Evolutionary conservation across 768 basidiomycete species (phyloP), one percentile per base, ranked within the genome.

Genomic region (Russula griseocarnosa): DNA sequence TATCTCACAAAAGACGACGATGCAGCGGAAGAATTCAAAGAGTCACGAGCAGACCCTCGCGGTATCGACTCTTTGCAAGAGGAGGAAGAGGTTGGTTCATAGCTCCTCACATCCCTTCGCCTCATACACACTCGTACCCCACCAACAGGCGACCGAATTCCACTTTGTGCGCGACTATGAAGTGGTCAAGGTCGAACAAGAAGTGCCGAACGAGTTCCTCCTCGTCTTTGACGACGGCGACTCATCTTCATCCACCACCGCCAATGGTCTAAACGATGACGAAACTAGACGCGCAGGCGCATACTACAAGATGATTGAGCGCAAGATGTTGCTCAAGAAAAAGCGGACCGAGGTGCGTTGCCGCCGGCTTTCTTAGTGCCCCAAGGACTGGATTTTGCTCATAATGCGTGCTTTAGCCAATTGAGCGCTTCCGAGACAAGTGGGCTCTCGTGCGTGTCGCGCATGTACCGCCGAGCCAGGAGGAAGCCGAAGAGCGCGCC

Each of bases 221-320:
- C 78, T 94, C 60, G 85, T 92, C 13, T 75, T 93, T 28, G 83
- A 91, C 73, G 82, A 86, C 34, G 70, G 76, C 30, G 75, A 78
- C 5, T 2, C 8, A 13, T 26, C 60, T 34, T 61, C 34, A 3
- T 11, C 42, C 73, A n/a, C 55, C 26, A n/a, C 40, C 20, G 2
- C 55, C 28, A 57, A 30, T 20, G 55, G 42, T 7, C 55, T 57
- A 9, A 18, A 30, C 14, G 42, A 46, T 50, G 40, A 62, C 51
- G 72, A 26, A 69, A 63, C 16, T 79, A 80, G 69, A 71, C 58
- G 2, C 67, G 71, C 28, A 42, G 91, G 88, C n/a, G 92, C 87
- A 0, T 93, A 90, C 71, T 93, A 92, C 76, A 94, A 92, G 75
- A 87, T 86, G 71, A 91, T 94, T 59, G 90, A 92, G 75, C 84